phyloP scores from a whole-genome alignment of 345 rosid species.

The Citrus reticulata region DNA sequence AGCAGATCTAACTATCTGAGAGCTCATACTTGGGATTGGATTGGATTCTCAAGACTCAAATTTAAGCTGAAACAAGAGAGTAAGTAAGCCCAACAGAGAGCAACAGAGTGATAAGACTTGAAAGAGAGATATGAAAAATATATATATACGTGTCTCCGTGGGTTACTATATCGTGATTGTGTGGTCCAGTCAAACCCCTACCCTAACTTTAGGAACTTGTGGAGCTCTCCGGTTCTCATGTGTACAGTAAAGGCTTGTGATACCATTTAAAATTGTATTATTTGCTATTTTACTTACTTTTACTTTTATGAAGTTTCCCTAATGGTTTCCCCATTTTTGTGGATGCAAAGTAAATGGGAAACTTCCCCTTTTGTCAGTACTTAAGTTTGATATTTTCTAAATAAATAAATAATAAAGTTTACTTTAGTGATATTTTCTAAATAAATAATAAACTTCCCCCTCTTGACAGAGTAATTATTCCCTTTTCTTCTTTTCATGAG shows the following conservation, averaged over 20 bases:
- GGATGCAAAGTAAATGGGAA: neutral
- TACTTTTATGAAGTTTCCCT: neutral
- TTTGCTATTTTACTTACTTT: neutral
- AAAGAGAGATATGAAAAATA: neutral
- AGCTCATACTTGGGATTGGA: slow-evolving; percentile 47
- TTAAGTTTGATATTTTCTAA: no score
- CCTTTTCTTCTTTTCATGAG: accelerated
- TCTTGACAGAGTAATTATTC: no score
- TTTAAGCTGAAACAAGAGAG: neutral
- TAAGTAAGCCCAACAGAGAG: neutral
- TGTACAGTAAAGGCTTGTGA: neutral
- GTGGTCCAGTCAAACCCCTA: slow-evolving; percentile 9
- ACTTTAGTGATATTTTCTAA: neutral
- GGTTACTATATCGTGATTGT: no score
- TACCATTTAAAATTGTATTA: no score
- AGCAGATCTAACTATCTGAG: slow-evolving; percentile 72
- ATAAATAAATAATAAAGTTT: no score
- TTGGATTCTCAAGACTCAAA: neutral
- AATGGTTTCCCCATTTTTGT: neutral
- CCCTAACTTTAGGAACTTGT: neutral
- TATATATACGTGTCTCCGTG: neutral
- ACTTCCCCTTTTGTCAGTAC: neutral
- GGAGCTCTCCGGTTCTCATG: neutral
- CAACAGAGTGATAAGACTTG: neutral
- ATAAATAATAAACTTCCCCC: no score